Conservation (phyloP, 2,329 filamentous ascomycete species). For the Teratosphaeria gauchensis region DNA sequence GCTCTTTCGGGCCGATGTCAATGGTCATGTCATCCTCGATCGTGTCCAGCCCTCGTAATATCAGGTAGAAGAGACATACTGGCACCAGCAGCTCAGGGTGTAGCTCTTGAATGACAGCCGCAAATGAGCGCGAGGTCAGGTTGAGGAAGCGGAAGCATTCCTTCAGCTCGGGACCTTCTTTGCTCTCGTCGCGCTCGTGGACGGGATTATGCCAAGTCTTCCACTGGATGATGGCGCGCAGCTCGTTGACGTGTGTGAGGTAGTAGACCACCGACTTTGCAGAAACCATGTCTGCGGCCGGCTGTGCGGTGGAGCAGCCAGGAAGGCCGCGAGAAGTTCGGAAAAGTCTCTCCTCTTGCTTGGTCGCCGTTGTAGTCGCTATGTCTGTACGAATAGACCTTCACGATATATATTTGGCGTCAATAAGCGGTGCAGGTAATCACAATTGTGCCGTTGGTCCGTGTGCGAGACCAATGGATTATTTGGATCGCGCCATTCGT, state of each 20-base stretch:
- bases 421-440: not conserved
- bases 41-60: conserved; percentile 88
- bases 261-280: conserved; percentile 24
- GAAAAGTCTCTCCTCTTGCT: not conserved
- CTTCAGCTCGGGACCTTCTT: conserved; percentile 64
- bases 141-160: conserved; percentile 82
- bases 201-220: conserved; percentile 95
- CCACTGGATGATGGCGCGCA: conserved; percentile 32
- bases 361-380: not conserved
- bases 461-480: too few relatives aligned
- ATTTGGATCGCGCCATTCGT: not conserved
- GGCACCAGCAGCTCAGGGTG: conserved; percentile 89
- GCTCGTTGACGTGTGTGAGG: conserved; percentile 24
- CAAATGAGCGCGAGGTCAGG: conserved; percentile 85
- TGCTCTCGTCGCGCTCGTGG: conserved; percentile 66
- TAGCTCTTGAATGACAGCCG: conserved; percentile 87
- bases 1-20: conserved; percentile 69
- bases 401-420: not conserved
- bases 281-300: conserved; percentile 20
- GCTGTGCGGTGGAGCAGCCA: not conserved
- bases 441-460: not conserved
- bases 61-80: conserved; percentile 83
- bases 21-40: conserved; percentile 98
- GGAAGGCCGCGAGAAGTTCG: not conserved
- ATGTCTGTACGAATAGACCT: not conserved